These are phyloP conservation scores for Podaxis sp. DNA, from an alignment of 768 basidiomycete genomes.

Conservation along the genomic window DNA sequence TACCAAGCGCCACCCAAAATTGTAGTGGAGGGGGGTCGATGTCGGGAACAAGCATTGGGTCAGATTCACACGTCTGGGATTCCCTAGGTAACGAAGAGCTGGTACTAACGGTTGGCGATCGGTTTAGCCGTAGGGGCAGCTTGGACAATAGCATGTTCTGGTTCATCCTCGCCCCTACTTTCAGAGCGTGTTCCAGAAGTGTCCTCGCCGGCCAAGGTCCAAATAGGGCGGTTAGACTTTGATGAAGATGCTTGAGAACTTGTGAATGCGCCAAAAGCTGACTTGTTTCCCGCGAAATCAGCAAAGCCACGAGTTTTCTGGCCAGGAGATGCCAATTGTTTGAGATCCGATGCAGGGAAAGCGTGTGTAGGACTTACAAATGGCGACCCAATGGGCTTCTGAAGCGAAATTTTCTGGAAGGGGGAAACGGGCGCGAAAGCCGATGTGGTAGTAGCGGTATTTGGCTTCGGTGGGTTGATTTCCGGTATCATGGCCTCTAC, in stretches of 20 bases:
- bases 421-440: background rate
- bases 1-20: too few species aligned
- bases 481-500: background rate
- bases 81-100: slow-evolving; percentile 5
- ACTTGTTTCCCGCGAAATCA: slow-evolving; percentile 9
- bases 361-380: background rate
- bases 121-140: slow-evolving; percentile 22
- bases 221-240: background rate
- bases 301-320: slow-evolving; percentile 9
- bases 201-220: background rate
- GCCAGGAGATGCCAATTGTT: too few species aligned
- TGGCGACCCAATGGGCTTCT: slow-evolving; percentile 10
- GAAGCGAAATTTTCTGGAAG: background rate
- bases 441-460: background rate
- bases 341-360: background rate
- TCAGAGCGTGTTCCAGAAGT: background rate
- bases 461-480: background rate
- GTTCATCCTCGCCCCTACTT: background rate
- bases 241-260: background rate
- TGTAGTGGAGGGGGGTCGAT: background rate
- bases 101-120: slow-evolving; percentile 29
- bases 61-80: slow-evolving; percentile 7
- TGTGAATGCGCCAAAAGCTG: slow-evolving; percentile 4
- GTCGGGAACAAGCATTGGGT: slow-evolving; percentile 13
- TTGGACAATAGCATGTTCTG: slow-evolving; percentile 22